Evolutionary conservation across 2,329 filamentous ascomycete species (phyloP), one percentile per base, ranked within the genome.

Genomic region (Fusarium sp.): DNA sequence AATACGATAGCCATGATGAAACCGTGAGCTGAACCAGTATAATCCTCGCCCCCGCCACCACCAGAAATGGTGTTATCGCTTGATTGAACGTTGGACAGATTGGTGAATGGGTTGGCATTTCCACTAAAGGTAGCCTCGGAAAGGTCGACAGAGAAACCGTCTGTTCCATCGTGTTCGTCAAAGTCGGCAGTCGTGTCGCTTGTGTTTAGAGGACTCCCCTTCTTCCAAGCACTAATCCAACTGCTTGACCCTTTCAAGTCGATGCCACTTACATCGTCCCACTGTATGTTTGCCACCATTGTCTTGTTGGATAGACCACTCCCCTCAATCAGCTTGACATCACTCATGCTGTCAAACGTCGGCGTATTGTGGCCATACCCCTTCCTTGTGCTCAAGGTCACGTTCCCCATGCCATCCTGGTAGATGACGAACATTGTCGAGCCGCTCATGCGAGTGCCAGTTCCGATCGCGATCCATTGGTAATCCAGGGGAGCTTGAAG

Each of bases 141-240:
- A 4, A 60, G 58, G 9, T 58, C 10, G 8, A 60, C 30, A 3
- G 58, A 60, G 18, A 60, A 60, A 3, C 6, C 18, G 3, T 47
- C 58, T 3, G 20, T 22, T 3, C 11, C 58, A 12, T 60, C 52
- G 9, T 60, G 58, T 18, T 60, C 30, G 3, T 16, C 8, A 3
- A 60, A 18, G 1, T 59, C 16, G 4, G 20, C 18, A 16, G 14
- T 60, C 12, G 30, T 20, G 25, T 60, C 52, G 10, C 6, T 46
- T 15, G 58, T 60, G 6, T 59, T 20, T 1, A 60, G 18, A 10
- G 58, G 4, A 5, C 25, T 60, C 3, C 58, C 58, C 24, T 58
- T 58, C 29, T 47, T 60, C 52, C 52, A 60, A 16, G 58, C 58
- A 10, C 58, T 59, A 2, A 60, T 60, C 58, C 58, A 60, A 0